These are phyloP conservation scores for Microdochium paspali DNA, from an alignment of 2,329 filamentous ascomycete genomes.

Conservation along the genomic window DNA sequence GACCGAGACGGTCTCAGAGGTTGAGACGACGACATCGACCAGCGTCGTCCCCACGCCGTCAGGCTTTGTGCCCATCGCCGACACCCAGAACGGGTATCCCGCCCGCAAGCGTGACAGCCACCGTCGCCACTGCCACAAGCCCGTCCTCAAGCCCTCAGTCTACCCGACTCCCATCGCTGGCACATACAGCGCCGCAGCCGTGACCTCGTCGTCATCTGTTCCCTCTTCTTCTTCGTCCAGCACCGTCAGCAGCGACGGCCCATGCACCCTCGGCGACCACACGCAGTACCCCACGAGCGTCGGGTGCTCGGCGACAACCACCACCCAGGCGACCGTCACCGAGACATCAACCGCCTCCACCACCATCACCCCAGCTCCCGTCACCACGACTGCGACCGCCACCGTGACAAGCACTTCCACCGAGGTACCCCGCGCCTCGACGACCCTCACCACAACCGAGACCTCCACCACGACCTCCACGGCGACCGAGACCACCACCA, in stretches of 20 bases:
- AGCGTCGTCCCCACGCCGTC: not conserved
- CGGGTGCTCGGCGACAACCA: not conserved
- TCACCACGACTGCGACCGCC: not conserved
- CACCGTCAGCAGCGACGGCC: not conserved
- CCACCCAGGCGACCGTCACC: not conserved
- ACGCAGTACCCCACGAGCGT: not conserved
- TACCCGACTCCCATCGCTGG: not conserved
- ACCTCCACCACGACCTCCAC: not conserved
- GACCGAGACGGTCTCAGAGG: not conserved
- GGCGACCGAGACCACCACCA: not conserved
- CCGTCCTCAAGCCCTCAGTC: not conserved
- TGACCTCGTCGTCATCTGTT: too few species aligned
- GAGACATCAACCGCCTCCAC: not conserved
- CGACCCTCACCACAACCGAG: not conserved
- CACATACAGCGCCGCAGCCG: not conserved
- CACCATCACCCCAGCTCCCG: not conserved
- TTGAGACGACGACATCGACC: not conserved
- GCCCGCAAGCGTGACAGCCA: not conserved
- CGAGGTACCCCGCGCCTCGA: not conserved
- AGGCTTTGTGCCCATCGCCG: not conserved
- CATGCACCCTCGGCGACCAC: not conserved
- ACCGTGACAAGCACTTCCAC: not conserved
- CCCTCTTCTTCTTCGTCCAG: too few species aligned
- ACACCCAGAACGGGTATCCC: not conserved
- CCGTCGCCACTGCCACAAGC: not conserved